Evolutionary conservation across 257 asterid species (phyloP).

Genomic region (Solanum stenotomum): DNA sequence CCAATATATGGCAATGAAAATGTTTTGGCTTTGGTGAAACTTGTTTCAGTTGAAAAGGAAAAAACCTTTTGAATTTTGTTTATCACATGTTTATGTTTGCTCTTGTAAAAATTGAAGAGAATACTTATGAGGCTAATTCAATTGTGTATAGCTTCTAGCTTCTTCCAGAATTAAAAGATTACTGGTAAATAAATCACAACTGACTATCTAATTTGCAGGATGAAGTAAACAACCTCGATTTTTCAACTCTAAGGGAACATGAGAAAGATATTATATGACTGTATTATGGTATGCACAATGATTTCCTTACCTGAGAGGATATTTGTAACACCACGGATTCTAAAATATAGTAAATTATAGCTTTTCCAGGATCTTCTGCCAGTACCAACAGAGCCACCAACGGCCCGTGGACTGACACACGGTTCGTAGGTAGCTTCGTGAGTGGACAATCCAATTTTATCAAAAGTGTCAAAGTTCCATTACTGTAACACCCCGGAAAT

Average conservation of each 20-base stretch:
- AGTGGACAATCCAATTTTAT: no score
- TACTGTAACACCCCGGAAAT: no score
- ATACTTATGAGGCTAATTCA: background rate
- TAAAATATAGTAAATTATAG: no score
- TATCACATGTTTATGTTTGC: background rate
- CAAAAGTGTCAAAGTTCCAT: no score
- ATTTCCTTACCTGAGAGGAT: conserved; percentile 64
- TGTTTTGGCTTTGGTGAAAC: background rate
- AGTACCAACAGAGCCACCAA: no score
- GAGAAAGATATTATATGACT: conserved; percentile 74
- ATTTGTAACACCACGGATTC: no score
- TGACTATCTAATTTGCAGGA: conserved; percentile 33
- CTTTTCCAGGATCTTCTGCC: no score
- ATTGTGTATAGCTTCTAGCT: background rate
- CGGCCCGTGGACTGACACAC: no score
- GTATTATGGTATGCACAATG: conserved; percentile 73
- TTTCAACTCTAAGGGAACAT: conserved; percentile 48
- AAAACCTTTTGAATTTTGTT: background rate
- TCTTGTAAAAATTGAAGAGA: background rate
- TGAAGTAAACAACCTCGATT: conserved; percentile 69
- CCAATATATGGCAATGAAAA: background rate
- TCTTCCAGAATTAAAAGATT: background rate
- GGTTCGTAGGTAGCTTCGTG: no score
- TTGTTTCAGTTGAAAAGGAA: background rate
- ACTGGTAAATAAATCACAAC: background rate